Evolutionary conservation across 768 basidiomycete species (phyloP).

Genomic region (Leccinum longicurvipes): DNA sequence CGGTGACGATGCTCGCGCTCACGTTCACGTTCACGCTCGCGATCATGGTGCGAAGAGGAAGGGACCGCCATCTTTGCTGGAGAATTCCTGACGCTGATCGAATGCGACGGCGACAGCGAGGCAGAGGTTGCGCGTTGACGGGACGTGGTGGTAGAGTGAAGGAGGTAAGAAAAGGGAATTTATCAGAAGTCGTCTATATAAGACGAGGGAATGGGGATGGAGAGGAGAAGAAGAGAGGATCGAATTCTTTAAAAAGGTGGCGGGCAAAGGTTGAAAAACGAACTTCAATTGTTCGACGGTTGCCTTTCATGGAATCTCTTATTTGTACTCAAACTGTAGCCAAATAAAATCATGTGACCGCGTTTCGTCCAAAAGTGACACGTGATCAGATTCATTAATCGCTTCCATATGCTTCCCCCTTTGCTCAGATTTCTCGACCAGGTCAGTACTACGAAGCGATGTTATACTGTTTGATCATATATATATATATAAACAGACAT

Average conservation of each 20-base stretch:
- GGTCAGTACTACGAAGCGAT: constrained; percentile 15
- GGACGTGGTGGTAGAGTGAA: constrained; percentile 55
- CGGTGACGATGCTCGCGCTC: constrained; percentile 55
- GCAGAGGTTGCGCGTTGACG: constrained; percentile 57
- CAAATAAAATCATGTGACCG: constrained; percentile 35
- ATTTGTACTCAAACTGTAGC: constrained; percentile 27
- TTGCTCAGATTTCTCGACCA: constrained; percentile 34
- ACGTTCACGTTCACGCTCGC: constrained; percentile 55
- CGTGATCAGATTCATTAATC: background rate
- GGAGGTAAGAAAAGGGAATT: background rate
- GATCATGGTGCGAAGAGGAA: constrained; percentile 72
- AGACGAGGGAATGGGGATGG: constrained; percentile 16
- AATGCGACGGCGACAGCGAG: constrained; percentile 74
- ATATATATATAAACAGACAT: constrained; percentile 50
- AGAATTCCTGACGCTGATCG: constrained; percentile 51
- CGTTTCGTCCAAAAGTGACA: constrained; percentile 20
- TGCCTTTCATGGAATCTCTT: constrained; percentile 22
- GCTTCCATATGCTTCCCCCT: constrained; percentile 12
- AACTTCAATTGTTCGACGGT: constrained; percentile 25
- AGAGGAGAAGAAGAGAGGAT: constrained; percentile 11
- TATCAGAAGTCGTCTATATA: constrained; percentile 13
- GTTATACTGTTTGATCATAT: constrained; percentile 3
- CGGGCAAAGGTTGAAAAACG: constrained; percentile 26
- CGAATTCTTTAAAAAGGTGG: constrained; percentile 7
- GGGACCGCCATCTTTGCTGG: constrained; percentile 74